Base-by-base conservation (phyloP, 2,329 filamentous ascomycete species). In the Juglanconis oblonga region DNA sequence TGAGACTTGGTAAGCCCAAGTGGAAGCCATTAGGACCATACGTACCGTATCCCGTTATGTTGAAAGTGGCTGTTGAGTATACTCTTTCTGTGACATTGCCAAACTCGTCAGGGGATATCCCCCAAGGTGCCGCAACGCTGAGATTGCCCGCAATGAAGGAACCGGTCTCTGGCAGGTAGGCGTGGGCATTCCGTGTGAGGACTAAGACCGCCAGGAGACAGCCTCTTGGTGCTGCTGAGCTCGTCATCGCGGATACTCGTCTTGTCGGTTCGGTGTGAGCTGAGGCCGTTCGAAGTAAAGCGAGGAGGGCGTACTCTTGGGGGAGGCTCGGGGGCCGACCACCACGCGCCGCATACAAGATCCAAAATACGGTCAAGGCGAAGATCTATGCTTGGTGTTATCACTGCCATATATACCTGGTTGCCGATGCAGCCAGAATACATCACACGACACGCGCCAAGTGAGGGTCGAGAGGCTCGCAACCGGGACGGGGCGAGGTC, bases 31-130 rank as follows among this genome's bases (percentile, higher is more conserved):
- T 24, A 36, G 7, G 11, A 32, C 13, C 24, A 44, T 13, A 44
- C 42, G 6, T 44, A 44, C 42, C 14, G 36, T 61, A 61, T 14
- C 54, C 53, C 11, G 58, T 53, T n/a, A 61, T 49, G n/a, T 56
- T 55, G 32, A 57, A 57, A 1, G 58, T 45, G 3, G 58, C 58
- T 8, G 45, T 31, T 13, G 44, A 36, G 29, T 50, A 49, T 17
- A 48, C 52, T 24, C 42, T 52, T 35, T 51, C 33, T 13, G 58
- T 61, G 40, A 52, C 58, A 3, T 55, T 48, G 38, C 45, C 17
- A 53, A 60, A 60, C 58, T 57, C 51, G 24, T 44, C 52, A 32
- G 58, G 14, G 31, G 54, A 48, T 9, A 61, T 45, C 4, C 58
- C 58, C 35, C 52, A 61, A 1, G 58, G 58, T 9, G 58, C 58